A percentile compares a stretch with the other conserved stretches of the same genome.
These are phyloP conservation scores for Colletotrichum viniferum DNA, from an alignment of 2,329 filamentous ascomycete genomes.

Conservation along the genomic window DNA sequence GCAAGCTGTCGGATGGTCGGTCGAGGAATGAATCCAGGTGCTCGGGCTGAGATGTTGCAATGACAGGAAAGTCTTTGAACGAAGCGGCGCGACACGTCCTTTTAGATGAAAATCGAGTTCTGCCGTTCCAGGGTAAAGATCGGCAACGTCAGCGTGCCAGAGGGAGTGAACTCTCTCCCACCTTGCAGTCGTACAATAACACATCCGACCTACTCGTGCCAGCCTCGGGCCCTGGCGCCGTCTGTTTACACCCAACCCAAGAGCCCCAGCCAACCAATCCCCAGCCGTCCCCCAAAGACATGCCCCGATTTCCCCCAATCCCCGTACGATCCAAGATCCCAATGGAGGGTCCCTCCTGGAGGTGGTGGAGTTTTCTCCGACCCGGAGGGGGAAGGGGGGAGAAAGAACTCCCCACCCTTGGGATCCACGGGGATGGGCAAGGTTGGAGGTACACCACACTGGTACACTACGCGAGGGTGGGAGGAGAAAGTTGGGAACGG, in stretches of 20 bases:
- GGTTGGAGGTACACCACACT: not conserved
- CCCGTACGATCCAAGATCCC: constrained; percentile 21
- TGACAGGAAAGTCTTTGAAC: not conserved
- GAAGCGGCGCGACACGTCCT: constrained; percentile 8
- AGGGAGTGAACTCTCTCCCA: not conserved
- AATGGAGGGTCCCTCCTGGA: constrained; percentile 5
- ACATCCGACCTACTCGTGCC: constrained; percentile 3
- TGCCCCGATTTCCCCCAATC: constrained; percentile 21
- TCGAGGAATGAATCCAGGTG: not conserved
- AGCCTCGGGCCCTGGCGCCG: constrained; percentile 12
- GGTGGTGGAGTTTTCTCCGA: not conserved
- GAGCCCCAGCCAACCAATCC: constrained; percentile 15
- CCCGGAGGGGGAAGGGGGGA: not conserved
- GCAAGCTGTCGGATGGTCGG: not conserved
- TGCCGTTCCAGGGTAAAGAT: constrained; percentile 4
- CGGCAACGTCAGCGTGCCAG: constrained; percentile 12
- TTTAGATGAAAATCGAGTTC: constrained; percentile 14
- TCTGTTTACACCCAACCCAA: constrained; percentile 18
- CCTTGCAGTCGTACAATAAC: constrained; percentile 3
- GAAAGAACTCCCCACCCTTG: not conserved
- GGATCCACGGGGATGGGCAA: constrained; percentile 3
- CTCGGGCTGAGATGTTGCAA: not conserved
- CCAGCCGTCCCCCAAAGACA: constrained; percentile 4
- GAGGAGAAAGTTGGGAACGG: not conserved
- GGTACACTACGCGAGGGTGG: not conserved